Base-by-base conservation (phyloP, 768 basidiomycete species). In the Leccinellum albellum region DNA sequence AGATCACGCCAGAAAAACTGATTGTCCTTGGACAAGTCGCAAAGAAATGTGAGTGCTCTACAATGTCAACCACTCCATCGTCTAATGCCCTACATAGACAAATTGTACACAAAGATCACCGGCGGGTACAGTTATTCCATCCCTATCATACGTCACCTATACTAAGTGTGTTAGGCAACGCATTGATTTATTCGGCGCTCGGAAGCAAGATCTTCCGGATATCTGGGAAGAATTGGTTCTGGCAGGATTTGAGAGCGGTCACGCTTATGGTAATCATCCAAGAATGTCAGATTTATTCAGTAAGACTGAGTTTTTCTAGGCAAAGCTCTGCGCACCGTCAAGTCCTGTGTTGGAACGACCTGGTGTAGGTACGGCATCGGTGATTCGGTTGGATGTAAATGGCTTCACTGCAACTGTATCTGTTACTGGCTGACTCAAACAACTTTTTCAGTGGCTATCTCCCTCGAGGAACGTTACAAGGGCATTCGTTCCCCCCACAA, bases 341-440 rank as follows among this genome's bases (percentile, higher is more conserved):
- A 91, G 71, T 83, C 82, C 0, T 89, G 89, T 63, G 88, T 91
- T 48, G 87, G 87, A n/a, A 83, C 82, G 1, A 81, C 75, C 14
- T 86, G 81, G 85, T 87, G 85, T 62, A 81, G 86, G 13, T 89
- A 82, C 61, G 88, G 88, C 2, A 75, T 89, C 9, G 87, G 87
- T 8, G 88, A 91, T 66, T 85, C 86, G 3, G 88, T 91, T 28
- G 85, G 86, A 21, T 56, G 76, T 78, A 56, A 53, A 20, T 48
- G 51, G 6, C 6, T 20, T 12, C 42, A 12, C 13, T 21, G 12
- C 10, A 20, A 12, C 20, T 20, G 13, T 13, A 6, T 13, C n/a
- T 44, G 3, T 20, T 20, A 20, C 42, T 44, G 9, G 15, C 17
- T n/a, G 17, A 37, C 17, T 37, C 17, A 8, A n/a, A 37, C 45